Percentiles rank a stretch among this genome's conserved stretches.
Evolutionary conservation across 345 rosid species (phyloP).

Genomic region (Carallia pectinifolia): DNA sequence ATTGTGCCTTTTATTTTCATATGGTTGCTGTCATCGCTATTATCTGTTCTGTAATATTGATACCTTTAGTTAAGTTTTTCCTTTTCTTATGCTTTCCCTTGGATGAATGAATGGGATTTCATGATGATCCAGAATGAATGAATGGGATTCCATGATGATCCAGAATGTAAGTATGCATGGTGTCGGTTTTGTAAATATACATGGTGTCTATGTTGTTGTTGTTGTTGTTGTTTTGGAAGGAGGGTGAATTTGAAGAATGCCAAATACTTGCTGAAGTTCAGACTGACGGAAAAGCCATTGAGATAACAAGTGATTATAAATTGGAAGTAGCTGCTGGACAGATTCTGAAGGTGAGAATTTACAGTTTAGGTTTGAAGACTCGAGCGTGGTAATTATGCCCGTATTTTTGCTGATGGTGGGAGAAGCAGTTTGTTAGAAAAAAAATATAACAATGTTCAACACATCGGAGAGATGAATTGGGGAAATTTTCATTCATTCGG

Average conservation of each 20-base stretch:
- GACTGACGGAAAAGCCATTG: conserved; percentile 91
- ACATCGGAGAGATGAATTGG: neutral
- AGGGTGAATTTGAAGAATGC: conserved; percentile 77
- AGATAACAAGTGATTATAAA: conserved; percentile 86
- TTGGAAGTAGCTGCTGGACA: conserved; percentile 80
- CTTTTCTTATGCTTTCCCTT: too few species aligned
- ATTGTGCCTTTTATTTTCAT: neutral
- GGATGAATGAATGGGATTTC: too few species aligned
- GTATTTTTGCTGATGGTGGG: neutral
- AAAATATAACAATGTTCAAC: neutral
- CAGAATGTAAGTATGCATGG: too few species aligned
- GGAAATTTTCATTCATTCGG: too few species aligned
- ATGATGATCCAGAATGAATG: too few species aligned
- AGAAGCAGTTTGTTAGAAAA: neutral
- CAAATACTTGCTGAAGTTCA: conserved; percentile 93
- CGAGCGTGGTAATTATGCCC: neutral
- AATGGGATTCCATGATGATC: too few species aligned
- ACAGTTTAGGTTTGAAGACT: neutral
- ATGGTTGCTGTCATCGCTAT: too few species aligned
- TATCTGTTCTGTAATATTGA: too few species aligned
- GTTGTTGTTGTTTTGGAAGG: conserved; percentile 40
- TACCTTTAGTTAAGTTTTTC: too few species aligned
- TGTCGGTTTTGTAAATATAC: too few species aligned
- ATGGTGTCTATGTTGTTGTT: too few species aligned
- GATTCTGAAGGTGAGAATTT: conserved; percentile 70